Evolutionary conservation across 225 moss, liverwort and hornwort species (phyloP), one percentile per base, ranked within the genome.

Genomic region (Climacium dendroides): DNA sequence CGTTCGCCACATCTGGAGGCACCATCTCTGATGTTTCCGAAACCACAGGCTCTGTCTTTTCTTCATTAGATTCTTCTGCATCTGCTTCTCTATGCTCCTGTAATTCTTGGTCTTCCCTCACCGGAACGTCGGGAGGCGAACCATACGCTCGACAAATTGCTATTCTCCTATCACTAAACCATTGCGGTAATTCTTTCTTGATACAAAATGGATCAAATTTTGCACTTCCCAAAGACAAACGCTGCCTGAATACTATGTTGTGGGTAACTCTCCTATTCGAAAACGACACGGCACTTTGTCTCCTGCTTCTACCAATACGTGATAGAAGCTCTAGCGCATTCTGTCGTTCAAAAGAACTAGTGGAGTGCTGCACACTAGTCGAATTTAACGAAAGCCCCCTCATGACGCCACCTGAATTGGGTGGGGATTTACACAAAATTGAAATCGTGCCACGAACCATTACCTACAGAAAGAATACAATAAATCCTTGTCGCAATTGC

Each of bases 121-220:
- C 86, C 39, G 94, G 94, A 61, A 89, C 45, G 35, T 94, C 91
- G n/a, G 94, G 89, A 78, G 89, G 91, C 85, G 88, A 89, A 75
- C 87, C 90, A 59, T 92, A 89, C 1, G 89, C 87, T 90, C 82
- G 92, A 91, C 91, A 83, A 87, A 71, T 60, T 70, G 84, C 59
- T 57, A 52, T 35, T 83, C 85, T 87, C 80, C 76, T 88, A 45
- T 74, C 76, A 50, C 73, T 77, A 85, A 34, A 25, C 58, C 64
- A 73, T 90, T 74, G 83, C 81, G 71, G 37, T 15, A 63, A 80
- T 41, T 45, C 78, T 37, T 78, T 74, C 55, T 85, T 85, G 81
- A 39, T 76, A 64, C 75, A n/a, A 57, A 92, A 83, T 39, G 89
- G 83, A 89, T 89, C 89, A 72, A 87, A 85, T 37, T 54, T 19